Base-by-base conservation (phyloP, 2,329 filamentous ascomycete species). In the Penicillium digitatum region DNA sequence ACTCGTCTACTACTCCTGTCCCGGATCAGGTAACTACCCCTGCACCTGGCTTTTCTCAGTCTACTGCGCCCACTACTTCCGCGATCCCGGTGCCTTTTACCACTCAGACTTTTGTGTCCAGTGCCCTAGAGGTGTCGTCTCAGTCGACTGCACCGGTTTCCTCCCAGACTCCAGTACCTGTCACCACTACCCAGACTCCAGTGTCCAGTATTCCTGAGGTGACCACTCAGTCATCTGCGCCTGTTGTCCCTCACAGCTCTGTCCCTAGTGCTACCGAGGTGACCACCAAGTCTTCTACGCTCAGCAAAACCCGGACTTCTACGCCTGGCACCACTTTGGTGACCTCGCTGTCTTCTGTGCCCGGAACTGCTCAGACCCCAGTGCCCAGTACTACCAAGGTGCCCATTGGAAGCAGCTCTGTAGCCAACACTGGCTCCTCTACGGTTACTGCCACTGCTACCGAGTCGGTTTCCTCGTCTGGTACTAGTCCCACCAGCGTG, bases 51-150 rank as follows among this genome's bases (percentile, higher is more conserved):
- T 32, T 38, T 12, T 24, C 46, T 42, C 38, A 51, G n/a, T 43
- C 50, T 44, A 40, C 38, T 14, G 45, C 45, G 22, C 47, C 59
- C 29, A 43, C 31, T 32, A 16, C 45, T 12, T 34, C 45, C 42
- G 14, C 11, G 20, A 44, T 51, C 20, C n/a, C 44, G n/a, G 54
- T 51, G 14, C 46, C 42, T 35, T 20, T 31, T 18, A 32, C 31
- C 10, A 10, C 29, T 18, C 26, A 34, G 18, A 44, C 27, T 35
- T 44, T 55, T 26, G 55, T 49, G 16, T 32, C 39, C 5, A 52
- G 32, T 26, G 20, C 12, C n/a, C 5, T 38, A 9, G 16, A 35
- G 10, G 48, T 42, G 37, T 42, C 38, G 4, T 42, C 29, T 14
- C 22, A 31, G 22, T 20, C 47, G n/a, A 27, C 35, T 10, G 37